A percentile compares a stretch with the other conserved stretches of the same genome.
Conservation (phyloP, 2,329 filamentous ascomycete species). For the Phyllachora maydis region DNA sequence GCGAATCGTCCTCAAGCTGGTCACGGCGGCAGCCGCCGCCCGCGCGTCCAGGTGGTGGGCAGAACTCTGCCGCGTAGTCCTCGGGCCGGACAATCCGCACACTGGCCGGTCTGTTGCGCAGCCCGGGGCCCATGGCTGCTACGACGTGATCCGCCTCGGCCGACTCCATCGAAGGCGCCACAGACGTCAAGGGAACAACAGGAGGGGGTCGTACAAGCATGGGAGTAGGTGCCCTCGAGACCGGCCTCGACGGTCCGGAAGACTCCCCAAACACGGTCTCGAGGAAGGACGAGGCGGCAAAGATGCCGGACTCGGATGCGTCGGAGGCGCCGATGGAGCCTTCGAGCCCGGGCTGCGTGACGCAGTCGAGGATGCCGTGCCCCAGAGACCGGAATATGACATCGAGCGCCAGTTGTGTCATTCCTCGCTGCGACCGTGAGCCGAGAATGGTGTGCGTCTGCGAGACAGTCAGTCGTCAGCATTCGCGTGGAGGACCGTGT, state of each 20-base stretch:
- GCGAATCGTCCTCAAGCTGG: too few relatives aligned
- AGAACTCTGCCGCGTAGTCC: too few relatives aligned
- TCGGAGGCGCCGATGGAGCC: constrained; percentile 60
- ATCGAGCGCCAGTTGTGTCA: constrained; percentile 83
- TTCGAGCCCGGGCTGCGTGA: constrained; percentile 38
- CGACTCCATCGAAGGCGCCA: too few relatives aligned
- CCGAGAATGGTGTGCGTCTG: constrained; percentile 94
- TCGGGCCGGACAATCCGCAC: too few relatives aligned
- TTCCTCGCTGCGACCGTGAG: constrained; percentile 63
- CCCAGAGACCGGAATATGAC: constrained; percentile 70
- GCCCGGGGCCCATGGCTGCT: background rate
- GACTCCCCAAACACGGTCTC: constrained; percentile 57
- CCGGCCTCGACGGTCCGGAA: constrained; percentile 30
- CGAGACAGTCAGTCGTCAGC: background rate
- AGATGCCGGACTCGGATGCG: constrained; percentile 59
- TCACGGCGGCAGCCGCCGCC: too few relatives aligned
- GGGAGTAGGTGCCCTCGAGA: constrained; percentile 47
- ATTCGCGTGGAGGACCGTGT: constrained; percentile 1
- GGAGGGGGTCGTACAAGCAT: constrained; percentile 38
- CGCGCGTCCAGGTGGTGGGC: too few relatives aligned
- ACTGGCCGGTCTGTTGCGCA: too few relatives aligned
- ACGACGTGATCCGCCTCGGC: too few relatives aligned
- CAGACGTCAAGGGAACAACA: constrained; percentile 13
- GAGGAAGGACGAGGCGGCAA: constrained; percentile 55
- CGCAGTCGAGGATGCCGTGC: constrained; percentile 44